Conservation (phyloP, 176 grass and related monocot genomes). For the Triticum timopheevii region DNA sequence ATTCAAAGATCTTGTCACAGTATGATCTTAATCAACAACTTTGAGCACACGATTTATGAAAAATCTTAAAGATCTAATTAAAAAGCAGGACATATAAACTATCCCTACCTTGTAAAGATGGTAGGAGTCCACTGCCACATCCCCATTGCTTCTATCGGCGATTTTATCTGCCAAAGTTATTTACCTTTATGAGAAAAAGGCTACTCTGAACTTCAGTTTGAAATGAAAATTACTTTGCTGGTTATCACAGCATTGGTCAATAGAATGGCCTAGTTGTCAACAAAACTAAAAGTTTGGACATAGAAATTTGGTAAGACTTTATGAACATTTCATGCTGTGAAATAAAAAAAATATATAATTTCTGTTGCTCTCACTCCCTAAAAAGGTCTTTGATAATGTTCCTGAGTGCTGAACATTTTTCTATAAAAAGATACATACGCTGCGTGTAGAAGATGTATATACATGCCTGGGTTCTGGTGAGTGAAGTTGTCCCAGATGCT, state of each 20-base stretch:
- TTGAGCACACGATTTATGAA: neutral
- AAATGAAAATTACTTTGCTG: neutral
- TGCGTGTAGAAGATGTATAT: neutral
- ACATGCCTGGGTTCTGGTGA: conserved; percentile 32
- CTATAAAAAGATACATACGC: neutral
- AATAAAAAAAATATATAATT: neutral
- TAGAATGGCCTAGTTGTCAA: neutral
- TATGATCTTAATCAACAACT: neutral
- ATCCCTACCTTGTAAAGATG: conserved; percentile 54
- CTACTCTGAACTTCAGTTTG: neutral
- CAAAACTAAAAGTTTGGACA: neutral
- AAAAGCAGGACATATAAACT: neutral
- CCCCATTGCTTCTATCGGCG: conserved; percentile 47
- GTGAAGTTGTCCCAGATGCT: conserved; percentile 41
- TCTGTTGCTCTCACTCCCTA: neutral
- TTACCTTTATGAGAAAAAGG: neutral
- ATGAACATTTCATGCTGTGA: neutral
- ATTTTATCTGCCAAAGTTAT: conserved; percentile 40
- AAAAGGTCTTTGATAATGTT: neutral
- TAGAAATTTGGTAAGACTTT: neutral
- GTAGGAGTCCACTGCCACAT: conserved; percentile 60
- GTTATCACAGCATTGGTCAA: neutral
- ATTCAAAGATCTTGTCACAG: neutral
- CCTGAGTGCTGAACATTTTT: neutral
- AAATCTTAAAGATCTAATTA: neutral